phyloP scores from a whole-genome alignment of 2,329 filamentous ascomycete species.

The Colletotrichum spaethianum region DNA sequence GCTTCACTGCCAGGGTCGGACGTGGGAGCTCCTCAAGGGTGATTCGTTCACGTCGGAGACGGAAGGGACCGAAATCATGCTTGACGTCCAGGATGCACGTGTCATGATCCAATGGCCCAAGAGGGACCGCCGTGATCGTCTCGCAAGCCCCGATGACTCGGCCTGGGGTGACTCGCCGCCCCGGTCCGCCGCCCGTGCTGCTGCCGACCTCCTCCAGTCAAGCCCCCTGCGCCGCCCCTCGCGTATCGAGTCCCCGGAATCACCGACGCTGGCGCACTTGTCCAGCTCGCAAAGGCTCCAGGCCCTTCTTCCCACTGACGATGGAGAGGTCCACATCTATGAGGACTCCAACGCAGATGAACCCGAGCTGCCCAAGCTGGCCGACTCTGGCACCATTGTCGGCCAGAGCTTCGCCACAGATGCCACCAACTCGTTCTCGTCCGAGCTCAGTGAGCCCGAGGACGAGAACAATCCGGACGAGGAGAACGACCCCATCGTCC shows the following conservation, averaged over 20 bases:
- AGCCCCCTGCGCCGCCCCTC: conserved; percentile 70
- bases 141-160: conserved; percentile 73
- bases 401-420: conserved; percentile 66
- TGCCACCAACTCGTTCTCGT: conserved; percentile 67
- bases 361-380: conserved; percentile 56
- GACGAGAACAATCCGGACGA: conserved; percentile 78
- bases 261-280: conserved; percentile 64
- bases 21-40: conserved; percentile 88
- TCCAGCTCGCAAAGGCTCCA: conserved; percentile 62
- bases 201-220: conserved; percentile 65
- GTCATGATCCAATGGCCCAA: conserved; percentile 91
- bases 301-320: conserved; percentile 55
- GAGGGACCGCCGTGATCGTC: conserved; percentile 63
- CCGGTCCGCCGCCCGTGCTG: conserved; percentile 53
- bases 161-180: conserved; percentile 77
- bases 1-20: conserved; percentile 89
- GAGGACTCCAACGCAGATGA: conserved; percentile 44
- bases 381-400: conserved; percentile 43
- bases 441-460: conserved; percentile 67
- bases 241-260: conserved; percentile 82
- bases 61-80: conserved; percentile 89
- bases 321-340: conserved; percentile 44
- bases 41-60: conserved; percentile 93
- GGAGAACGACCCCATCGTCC: conserved; percentile 93
- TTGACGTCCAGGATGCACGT: conserved; percentile 93